Percentiles rank a stretch among this genome's conserved stretches.
These are phyloP conservation scores for Craterostigma plantagineum DNA, from an alignment of 257 asterid species.

Conservation along the genomic window DNA sequence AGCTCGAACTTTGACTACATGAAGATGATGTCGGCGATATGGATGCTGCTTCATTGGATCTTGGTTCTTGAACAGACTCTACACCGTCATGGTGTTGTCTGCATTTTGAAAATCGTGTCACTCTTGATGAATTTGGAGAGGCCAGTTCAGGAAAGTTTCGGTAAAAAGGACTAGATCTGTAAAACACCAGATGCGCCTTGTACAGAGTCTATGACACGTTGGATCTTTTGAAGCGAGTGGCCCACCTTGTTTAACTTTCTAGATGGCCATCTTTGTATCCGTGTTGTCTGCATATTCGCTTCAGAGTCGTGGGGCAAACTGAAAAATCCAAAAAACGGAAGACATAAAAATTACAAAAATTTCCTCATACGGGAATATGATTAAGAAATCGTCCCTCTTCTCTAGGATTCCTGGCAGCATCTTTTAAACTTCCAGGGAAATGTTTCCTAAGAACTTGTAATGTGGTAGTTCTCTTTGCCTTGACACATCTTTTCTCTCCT, in stretches of 20 bases:
- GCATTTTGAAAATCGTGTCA: too few species aligned
- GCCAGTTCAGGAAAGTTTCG: slow-evolving; percentile 56
- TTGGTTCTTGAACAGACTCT: slow-evolving; percentile 15
- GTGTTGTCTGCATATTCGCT: slow-evolving; percentile 91
- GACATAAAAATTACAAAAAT: too few species aligned
- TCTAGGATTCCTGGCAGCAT: slow-evolving; percentile 83
- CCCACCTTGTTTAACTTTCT: slow-evolving; percentile 90
- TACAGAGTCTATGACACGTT: slow-evolving; percentile 84
- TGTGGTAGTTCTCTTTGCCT: slow-evolving; percentile 59
- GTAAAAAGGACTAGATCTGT: slow-evolving; percentile 65
- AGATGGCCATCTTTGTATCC: slow-evolving; percentile 95
- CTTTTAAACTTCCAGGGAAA: slow-evolving; percentile 88
- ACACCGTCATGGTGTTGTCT: slow-evolving; percentile 12
- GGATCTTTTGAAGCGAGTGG: slow-evolving; percentile 72
- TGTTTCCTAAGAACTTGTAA: slow-evolving; percentile 73
- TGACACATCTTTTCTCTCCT: slow-evolving; percentile 44
- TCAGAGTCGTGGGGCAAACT: slow-evolving; percentile 96
- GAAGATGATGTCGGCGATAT: slow-evolving; percentile 60
- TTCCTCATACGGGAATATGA: too few species aligned
- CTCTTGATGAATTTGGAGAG: too few species aligned
- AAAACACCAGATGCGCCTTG: slow-evolving; percentile 63
- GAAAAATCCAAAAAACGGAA: slow-evolving; percentile 7
- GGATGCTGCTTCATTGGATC: slow-evolving; percentile 14
- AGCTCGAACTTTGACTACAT: slow-evolving; percentile 48
- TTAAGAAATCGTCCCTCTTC: slow-evolving; percentile 29